Evolutionary conservation across 805 yeast genomes (phyloP).

Genomic region (Suhomyces prunicola): DNA sequence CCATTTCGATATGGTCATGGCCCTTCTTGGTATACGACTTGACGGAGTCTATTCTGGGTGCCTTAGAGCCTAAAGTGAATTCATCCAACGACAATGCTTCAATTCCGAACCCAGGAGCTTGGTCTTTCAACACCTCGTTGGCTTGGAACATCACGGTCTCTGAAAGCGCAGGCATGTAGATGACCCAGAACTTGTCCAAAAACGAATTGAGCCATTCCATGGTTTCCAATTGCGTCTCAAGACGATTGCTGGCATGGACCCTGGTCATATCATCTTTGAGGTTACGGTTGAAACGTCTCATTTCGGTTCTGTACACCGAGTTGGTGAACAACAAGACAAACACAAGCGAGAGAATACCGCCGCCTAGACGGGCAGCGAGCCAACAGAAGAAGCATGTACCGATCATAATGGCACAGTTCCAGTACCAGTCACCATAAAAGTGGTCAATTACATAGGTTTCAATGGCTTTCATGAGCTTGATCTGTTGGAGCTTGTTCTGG

Average conservation of each 20-base stretch:
- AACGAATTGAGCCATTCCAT: conserved; percentile 81
- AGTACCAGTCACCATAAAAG: conserved; percentile 69
- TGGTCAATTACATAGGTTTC: conserved; percentile 65
- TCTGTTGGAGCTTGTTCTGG: conserved; percentile 23
- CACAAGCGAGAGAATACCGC: conserved; percentile 60
- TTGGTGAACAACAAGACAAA: conserved; percentile 59
- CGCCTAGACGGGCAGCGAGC: conserved; percentile 59
- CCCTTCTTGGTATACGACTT: conserved; percentile 72
- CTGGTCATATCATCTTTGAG: conserved; percentile 75
- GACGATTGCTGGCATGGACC: conserved; percentile 56
- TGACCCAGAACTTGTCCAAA: conserved; percentile 79
- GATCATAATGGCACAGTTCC: conserved; percentile 59
- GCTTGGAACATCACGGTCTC: conserved; percentile 70
- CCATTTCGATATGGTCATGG: conserved; percentile 70
- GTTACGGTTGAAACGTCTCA: conserved; percentile 71
- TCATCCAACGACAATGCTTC: conserved; percentile 70
- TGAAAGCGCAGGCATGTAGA: conserved; percentile 81
- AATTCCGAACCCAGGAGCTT: conserved; percentile 81
- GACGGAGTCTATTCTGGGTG: conserved; percentile 71
- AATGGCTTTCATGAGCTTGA: conserved; percentile 32
- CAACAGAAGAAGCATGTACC: conserved; percentile 76
- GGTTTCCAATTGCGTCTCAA: conserved; percentile 64
- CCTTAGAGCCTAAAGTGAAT: conserved; percentile 76
- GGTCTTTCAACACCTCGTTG: conserved; percentile 63
- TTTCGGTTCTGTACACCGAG: conserved; percentile 69